Evolutionary conservation across 2,329 filamentous ascomycete genomes (phyloP), one percentile per base, ranked within the genome.

Genomic region (Curvularia verruculosa): DNA sequence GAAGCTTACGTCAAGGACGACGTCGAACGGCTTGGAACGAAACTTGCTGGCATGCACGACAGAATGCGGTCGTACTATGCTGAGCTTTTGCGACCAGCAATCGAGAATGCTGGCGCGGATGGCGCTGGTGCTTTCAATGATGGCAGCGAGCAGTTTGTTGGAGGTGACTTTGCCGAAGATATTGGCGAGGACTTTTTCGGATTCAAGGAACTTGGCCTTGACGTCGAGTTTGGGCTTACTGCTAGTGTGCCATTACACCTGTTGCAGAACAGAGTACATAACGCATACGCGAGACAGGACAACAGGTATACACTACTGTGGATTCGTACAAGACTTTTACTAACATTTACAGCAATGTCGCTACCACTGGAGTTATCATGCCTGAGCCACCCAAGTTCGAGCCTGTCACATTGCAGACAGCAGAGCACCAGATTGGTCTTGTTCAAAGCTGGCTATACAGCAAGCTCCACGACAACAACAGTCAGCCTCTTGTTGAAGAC

Each of bases 111-210:
- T 43, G 89, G 90, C 34, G 85, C 86, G 29, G 95, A 98, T 72
- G 95, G 93, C 34, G 92, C 89, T 4, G 90, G 89, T 54, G 91
- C 92, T 6, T 99, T 99, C 82, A 92, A 96, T 61, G 95, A 99
- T 69, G 94, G 93, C 63, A 96, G 92, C 76, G 95, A 99, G 63
- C 95, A 98, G 73, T 99, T 98, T 67, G 88, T 97, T 46, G 92
- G 91, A 44, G 95, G 95, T 60, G 95, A 99, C 76, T 99, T 99
- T 75, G 95, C 95, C 0, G 95, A 97, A 74, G 95, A 99, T 67
- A 89, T 99, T 12, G 94, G 93, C 59, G 95, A 99, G 80, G 95
- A 99, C 79, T 99, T 97, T 84, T 99, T 99, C 71, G 95, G 95
- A 26, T 98, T 99, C 85, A 93, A 92, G 73, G 93, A 96, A 58